Base-by-base conservation (phyloP, 140 eudicot genomes). In the Ambrosia hybrid region DNA sequence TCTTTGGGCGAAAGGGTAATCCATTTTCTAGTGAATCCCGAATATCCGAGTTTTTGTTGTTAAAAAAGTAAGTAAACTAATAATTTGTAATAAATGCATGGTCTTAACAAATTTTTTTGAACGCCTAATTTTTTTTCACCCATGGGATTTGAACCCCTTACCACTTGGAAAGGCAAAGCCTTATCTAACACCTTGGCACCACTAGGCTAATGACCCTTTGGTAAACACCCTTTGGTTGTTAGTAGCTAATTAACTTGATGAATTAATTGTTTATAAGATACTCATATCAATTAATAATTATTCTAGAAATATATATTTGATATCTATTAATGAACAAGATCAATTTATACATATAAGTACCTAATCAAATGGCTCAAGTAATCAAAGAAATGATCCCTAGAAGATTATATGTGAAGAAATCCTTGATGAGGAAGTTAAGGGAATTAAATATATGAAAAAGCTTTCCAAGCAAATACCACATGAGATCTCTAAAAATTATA, bases 381-480 rank as follows among this genome's bases (percentile, higher is more conserved):
- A 26, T 58, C 33, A 58, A 58, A 9, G 33, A 58, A 26, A 26
- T 30, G 38, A 4, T 30, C 41, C 30, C 39, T 26, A 57, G 4
- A 7, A 15, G 4, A n/a, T 12, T 53, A 53, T 53, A 57, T 9
- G 39, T 21, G 21, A 57, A 16, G 9, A 26, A 57, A 16, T 53
- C 5, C 64, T 57, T 57, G 39, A 57, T 57, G 64, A 26, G 4
- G 39, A 57, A 21, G 64, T 57, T 57, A 57, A 57, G 64, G 10
- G 64, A 38, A 57, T 57, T 57, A 57, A 21, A 57, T 57, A 57
- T 57, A 9, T 8, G 14, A 57, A 9, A 26, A 57, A 21, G 37
- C 9, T 0, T 57, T 26, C 38, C 65, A 58, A 17, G 34, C 34
- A 57, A 56, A 56, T 21, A 9, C 8, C 39, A 8, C 65, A 58